phyloP scores from a whole-genome alignment of 345 rosid genomes.

The Lepidium africanum region DNA sequence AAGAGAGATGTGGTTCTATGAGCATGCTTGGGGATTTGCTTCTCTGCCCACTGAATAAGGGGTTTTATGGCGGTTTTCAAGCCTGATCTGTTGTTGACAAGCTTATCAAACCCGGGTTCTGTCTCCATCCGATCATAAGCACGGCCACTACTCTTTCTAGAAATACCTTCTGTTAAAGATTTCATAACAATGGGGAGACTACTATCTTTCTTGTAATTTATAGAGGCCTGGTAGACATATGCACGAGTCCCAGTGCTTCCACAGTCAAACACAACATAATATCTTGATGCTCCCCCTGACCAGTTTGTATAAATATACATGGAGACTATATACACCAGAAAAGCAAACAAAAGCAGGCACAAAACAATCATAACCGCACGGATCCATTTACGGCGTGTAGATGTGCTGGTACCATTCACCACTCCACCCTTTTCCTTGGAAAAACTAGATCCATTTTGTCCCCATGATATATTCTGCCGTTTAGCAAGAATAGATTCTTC shows the following conservation, averaged over 20 bases:
- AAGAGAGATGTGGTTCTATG: constrained; percentile 79
- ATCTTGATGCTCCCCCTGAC: constrained; percentile 69
- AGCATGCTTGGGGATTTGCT: constrained; percentile 78
- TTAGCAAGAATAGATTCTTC: constrained; percentile 40
- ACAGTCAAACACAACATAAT: constrained; percentile 91
- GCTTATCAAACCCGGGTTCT: constrained; percentile 87
- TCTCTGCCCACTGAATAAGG: constrained; percentile 81
- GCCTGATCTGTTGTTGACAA: constrained; percentile 72
- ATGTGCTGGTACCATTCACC: constrained; percentile 33
- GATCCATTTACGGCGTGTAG: constrained; percentile 51
- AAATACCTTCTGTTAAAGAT: constrained; percentile 60
- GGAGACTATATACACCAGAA: constrained; percentile 46
- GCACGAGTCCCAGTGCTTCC: constrained; percentile 99
- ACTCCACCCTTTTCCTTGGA: constrained; percentile 71
- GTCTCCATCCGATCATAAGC: constrained; percentile 98
- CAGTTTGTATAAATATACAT: constrained; percentile 61
- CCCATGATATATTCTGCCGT: constrained; percentile 28
- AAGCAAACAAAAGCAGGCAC: constrained; percentile 50
- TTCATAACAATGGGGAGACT: constrained; percentile 62
- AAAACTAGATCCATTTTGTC: constrained; percentile 56
- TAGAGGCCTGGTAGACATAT: constrained; percentile 65
- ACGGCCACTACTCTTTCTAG: constrained; percentile 72
- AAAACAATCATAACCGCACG: constrained; percentile 40
- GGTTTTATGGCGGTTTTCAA: constrained; percentile 74
- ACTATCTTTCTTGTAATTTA: constrained; percentile 50